phyloP scores from a whole-genome alignment of 805 yeast genomes.

The Komagataella pseudopastoris region DNA sequence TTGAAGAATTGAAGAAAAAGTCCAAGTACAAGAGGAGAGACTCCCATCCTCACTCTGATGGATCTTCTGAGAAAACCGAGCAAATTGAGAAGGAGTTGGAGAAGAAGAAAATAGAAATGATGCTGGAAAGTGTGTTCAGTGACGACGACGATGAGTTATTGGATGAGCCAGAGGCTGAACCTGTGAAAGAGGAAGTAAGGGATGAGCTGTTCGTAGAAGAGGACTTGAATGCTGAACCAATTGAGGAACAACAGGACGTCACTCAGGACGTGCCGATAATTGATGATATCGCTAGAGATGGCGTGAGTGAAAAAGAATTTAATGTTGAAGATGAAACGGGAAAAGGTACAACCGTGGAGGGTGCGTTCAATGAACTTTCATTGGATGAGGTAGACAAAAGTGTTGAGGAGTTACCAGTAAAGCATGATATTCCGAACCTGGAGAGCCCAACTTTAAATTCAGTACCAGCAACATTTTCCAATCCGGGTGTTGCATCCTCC shows the following conservation, averaged over 20 bases:
- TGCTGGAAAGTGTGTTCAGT: neutral
- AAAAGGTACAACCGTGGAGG: neutral
- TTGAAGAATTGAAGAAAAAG: neutral
- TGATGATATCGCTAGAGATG: slow-evolving; percentile 1
- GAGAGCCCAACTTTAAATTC: too few relatives aligned
- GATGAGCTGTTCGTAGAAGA: slow-evolving; percentile 3
- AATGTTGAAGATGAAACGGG: neutral
- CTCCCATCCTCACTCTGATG: neutral
- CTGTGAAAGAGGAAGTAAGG: neutral
- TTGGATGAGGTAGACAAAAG: neutral
- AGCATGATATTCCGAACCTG: neutral
- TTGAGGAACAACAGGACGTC: slow-evolving; percentile 10
- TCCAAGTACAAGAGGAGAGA: neutral
- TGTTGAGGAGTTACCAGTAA: neutral
- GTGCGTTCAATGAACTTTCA: neutral
- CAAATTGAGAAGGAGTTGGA: neutral
- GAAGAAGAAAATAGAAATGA: neutral
- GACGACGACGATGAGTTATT: neutral
- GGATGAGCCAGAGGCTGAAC: neutral
- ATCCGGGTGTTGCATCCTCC: neutral
- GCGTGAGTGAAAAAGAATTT: neutral
- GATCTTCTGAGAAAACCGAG: neutral
- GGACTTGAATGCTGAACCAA: slow-evolving; percentile 18
- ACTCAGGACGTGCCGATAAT: slow-evolving; percentile 5
- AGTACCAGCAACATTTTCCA: neutral